Evolutionary conservation across 352 stramenopile genomes (phyloP).

Genomic region (Phytopythium ostracodes): DNA sequence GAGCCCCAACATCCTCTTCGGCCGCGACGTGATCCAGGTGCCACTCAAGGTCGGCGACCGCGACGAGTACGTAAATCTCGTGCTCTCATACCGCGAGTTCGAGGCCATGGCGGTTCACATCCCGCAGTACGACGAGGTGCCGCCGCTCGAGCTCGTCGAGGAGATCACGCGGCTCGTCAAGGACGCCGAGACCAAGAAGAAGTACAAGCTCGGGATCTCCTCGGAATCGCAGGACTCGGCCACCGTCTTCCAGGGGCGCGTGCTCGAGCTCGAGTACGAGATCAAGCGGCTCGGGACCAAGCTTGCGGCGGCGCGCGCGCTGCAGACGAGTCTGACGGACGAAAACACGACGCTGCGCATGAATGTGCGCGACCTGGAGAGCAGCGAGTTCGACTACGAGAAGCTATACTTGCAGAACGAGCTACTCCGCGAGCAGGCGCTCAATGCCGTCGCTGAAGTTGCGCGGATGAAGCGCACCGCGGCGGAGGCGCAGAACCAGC

Average conservation of each 20-base stretch:
- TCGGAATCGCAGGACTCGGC: slow-evolving; percentile 20
- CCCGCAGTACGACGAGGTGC: slow-evolving; percentile 60
- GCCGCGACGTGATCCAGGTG: slow-evolving; percentile 74
- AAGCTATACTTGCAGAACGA: slow-evolving; percentile 57
- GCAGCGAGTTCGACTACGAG: slow-evolving; percentile 44
- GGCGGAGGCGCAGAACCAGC: slow-evolving; percentile 17
- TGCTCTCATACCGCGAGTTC: slow-evolving; percentile 76
- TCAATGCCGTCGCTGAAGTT: slow-evolving; percentile 37
- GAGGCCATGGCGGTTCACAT: slow-evolving; percentile 73
- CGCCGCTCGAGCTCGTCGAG: slow-evolving; percentile 46
- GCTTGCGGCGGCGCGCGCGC: slow-evolving; percentile 38
- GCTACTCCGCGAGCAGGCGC: slow-evolving; percentile 49
- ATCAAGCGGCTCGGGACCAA: slow-evolving; percentile 64
- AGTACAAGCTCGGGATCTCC: slow-evolving; percentile 18
- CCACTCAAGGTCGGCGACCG: slow-evolving; percentile 40
- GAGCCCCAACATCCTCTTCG: slow-evolving; percentile 48
- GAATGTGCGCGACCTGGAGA: slow-evolving; percentile 44
- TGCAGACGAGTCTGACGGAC: slow-evolving; percentile 68
- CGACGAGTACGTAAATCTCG: slow-evolving; percentile 62
- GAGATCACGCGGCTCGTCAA: slow-evolving; percentile 55
- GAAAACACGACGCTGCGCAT: slow-evolving; percentile 58
- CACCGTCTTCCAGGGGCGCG: slow-evolving; percentile 45
- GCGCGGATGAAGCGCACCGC: slow-evolving; percentile 39
- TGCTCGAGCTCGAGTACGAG: slow-evolving; percentile 71
- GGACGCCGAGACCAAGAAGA: slow-evolving; percentile 36